Conservation (phyloP, 2,329 filamentous ascomycete genomes). For the Verticillium tricorpus region DNA sequence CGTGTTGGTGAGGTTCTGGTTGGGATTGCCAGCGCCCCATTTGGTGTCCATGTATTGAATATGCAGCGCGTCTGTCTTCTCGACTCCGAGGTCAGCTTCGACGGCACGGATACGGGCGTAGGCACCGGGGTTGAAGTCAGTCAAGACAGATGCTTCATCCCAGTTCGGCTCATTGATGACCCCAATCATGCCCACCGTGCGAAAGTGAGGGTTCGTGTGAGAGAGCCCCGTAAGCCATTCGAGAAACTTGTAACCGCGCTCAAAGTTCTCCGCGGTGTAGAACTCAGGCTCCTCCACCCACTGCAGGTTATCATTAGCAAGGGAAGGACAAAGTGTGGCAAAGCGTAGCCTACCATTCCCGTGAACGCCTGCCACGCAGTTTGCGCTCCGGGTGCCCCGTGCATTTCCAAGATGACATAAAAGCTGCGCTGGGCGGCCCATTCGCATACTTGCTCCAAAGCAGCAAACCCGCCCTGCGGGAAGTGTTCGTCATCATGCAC, state of each 20-base stretch:
- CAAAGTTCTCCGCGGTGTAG: slow-evolving; percentile 52
- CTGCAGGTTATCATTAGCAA: background rate
- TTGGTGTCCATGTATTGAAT: slow-evolving; percentile 44
- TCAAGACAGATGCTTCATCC: slow-evolving; percentile 15
- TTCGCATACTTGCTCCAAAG: slow-evolving; percentile 41
- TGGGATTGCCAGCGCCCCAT: slow-evolving; percentile 54
- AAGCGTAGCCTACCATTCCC: slow-evolving; percentile 25
- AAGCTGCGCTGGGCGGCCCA: slow-evolving; percentile 44
- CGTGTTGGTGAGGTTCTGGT: slow-evolving; percentile 34
- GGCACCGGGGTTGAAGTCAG: too few species aligned
- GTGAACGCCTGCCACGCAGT: slow-evolving; percentile 40
- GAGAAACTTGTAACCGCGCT: slow-evolving; percentile 50
- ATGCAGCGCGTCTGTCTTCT: slow-evolving; percentile 40
- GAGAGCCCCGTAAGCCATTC: slow-evolving; percentile 48
- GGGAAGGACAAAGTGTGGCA: too few species aligned
- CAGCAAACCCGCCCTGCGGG: slow-evolving; percentile 23
- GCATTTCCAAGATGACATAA: slow-evolving; percentile 50
- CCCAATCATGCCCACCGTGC: slow-evolving; percentile 55
- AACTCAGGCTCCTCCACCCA: slow-evolving; percentile 37
- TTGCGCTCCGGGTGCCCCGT: slow-evolving; percentile 47
- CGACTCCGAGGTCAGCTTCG: slow-evolving; percentile 38
- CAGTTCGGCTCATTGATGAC: slow-evolving; percentile 52
- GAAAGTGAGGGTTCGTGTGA: slow-evolving; percentile 41
- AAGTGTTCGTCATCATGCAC: slow-evolving; percentile 47
- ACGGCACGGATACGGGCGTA: slow-evolving; percentile 36